Evolutionary conservation across 495 filamentous ascomycete species (phyloP).

Genomic region (Amphirosellinia nigrospora): DNA sequence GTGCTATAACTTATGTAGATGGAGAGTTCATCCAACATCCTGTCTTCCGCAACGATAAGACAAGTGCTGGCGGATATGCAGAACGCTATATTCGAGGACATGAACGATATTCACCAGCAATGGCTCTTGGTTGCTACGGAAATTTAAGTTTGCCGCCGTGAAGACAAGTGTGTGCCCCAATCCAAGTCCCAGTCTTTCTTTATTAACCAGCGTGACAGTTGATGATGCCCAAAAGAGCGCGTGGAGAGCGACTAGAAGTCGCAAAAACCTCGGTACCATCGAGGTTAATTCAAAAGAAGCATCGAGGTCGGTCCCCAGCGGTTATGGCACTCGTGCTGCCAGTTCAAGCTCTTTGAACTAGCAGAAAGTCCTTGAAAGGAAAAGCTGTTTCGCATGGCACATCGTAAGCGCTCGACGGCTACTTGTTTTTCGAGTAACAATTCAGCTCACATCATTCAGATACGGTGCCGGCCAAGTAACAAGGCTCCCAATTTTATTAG

Average conservation of each 20-base stretch:
- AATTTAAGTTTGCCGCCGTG: constrained; percentile 33
- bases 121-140: constrained; percentile 6
- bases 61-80: no score
- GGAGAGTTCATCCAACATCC: not conserved
- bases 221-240: constrained; percentile 35
- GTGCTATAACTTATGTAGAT: not conserved
- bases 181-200: not conserved
- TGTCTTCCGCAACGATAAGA: not conserved
- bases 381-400: constrained; percentile 43
- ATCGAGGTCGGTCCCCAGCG: not conserved
- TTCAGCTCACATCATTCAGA: constrained; percentile 11
- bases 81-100: no score
- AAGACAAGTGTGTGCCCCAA: constrained; percentile 32
- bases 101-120: not conserved
- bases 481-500: not conserved
- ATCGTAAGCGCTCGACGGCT: constrained; percentile 18
- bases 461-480: not conserved
- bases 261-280: constrained; percentile 36
- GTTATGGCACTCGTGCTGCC: not conserved
- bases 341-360: constrained; percentile 27
- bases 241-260: constrained; percentile 35
- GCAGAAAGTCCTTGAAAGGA: constrained; percentile 47
- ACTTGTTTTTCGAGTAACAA: not conserved
- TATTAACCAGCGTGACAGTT: constrained; percentile 30
- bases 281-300: constrained; percentile 28